A percentile compares a stretch with the other conserved stretches of the same genome.
Evolutionary conservation across 371 early-diverging fungal genomes (phyloP).

Genomic region (Mucor plumbeus): DNA sequence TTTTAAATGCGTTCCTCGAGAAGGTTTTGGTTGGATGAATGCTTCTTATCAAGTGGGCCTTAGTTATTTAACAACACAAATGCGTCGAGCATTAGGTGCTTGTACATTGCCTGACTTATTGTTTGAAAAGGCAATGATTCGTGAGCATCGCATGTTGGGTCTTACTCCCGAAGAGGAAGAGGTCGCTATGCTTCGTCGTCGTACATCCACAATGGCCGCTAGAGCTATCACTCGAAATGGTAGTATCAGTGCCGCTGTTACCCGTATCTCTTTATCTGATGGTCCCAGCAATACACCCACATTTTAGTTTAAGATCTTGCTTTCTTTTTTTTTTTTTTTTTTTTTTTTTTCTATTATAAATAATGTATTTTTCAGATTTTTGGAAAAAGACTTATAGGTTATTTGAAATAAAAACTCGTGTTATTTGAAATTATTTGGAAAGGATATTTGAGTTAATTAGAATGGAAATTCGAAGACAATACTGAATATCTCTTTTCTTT

Average conservation of each 20-base stretch:
- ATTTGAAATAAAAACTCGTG: no score
- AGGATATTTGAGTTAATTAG: no score
- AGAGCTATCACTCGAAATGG: conserved; percentile 30
- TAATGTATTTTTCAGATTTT: no score
- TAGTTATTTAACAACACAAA: conserved; percentile 72
- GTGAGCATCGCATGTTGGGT: conserved; percentile 40
- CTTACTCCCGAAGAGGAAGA: conserved; percentile 33
- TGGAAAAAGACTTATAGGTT: no score
- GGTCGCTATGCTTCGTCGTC: conserved; percentile 24
- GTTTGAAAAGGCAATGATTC: conserved; percentile 53
- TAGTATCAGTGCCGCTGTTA: conserved; percentile 32
- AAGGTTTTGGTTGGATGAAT: conserved; percentile 99
- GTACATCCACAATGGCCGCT: conserved; percentile 31
- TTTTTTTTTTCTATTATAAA: no score
- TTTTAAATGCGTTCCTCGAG: conserved; percentile 92
- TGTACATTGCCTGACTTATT: conserved; percentile 80
- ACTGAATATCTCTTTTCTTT: no score
- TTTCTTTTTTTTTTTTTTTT: no score
- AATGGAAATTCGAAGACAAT: no score
- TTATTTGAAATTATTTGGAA: no score
- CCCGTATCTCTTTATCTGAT: conserved; percentile 30
- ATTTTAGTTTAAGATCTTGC: conserved; percentile 7
- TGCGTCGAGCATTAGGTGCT: conserved; percentile 87
- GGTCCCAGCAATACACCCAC: background rate
- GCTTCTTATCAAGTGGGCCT: conserved; percentile 90